Conservation (phyloP, 169 alveolate species). For the Plasmodium reichenowi region DNA sequence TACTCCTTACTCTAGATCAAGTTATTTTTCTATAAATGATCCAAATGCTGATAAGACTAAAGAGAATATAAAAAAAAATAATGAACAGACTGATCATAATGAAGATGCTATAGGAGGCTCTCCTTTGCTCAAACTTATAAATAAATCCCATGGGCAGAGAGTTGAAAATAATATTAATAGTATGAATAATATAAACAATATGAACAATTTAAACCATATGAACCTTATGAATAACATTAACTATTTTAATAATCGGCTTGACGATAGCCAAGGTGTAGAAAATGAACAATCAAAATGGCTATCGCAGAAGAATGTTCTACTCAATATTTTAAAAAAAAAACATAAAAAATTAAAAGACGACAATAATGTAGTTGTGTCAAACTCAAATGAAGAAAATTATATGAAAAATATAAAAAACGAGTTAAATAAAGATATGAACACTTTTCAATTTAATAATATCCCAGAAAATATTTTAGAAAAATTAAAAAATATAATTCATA, state of each 20-base stretch:
- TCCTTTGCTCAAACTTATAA: conserved; percentile 33
- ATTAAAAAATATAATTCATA: too few relatives aligned
- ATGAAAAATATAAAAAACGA: conserved; percentile 5
- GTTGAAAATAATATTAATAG: neutral
- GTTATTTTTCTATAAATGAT: neutral
- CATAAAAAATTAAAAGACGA: conserved; percentile 15
- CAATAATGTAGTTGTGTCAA: neutral
- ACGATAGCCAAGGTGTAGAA: neutral
- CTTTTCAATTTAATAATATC: conserved; percentile 21
- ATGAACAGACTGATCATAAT: too few relatives aligned
- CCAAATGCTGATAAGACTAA: neutral
- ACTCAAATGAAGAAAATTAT: conserved; percentile 2
- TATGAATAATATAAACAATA: neutral
- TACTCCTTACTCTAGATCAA: neutral
- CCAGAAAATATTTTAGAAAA: too few relatives aligned
- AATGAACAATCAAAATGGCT: neutral
- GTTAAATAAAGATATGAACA: conserved; percentile 14
- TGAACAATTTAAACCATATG: neutral
- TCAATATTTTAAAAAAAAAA: conserved; percentile 18
- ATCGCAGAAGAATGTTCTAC: conserved; percentile 11
- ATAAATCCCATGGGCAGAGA: conserved; percentile 9
- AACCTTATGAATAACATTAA: too few relatives aligned
- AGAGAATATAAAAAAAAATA: too few relatives aligned
- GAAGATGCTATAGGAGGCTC: neutral
- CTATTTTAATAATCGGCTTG: too few relatives aligned